Base-by-base conservation (phyloP, 2,329 filamentous ascomycete genomes). In the Blumeria hordei region DNA sequence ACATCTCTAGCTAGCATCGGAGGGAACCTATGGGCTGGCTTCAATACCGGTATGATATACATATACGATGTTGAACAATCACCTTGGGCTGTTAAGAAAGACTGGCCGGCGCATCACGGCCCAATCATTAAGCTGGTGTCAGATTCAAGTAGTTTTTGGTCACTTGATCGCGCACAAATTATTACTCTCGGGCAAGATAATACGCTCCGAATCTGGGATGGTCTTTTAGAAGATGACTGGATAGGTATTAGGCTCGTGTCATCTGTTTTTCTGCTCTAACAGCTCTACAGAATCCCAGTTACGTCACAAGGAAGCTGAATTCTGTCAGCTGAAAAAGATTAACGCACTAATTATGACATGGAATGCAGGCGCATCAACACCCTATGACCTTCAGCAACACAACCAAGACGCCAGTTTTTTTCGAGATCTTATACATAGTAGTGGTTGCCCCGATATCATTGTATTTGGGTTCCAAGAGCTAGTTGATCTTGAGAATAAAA, bases 391-490 rank as follows among this genome's bases (percentile, higher is more conserved):
- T 36, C 77, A 84, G 55, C 78, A 85, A 59, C 78, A 78, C 1
- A 74, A 78, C 34, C 70, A 76, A 54, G 86, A 94, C 62, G 76
- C 77, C 10, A 73, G 74, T 45, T 96, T 96, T 66, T 84, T 96
- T 63, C 79, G 80, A 59, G 79, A 90, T 56, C 74, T 94, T 14
- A 72, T 98, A 32, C 77, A 81, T 59, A 77, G 76, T n/a, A 81
- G 83, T 58, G 76, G 82, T 41, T 80, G 83, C 7, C 87, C 92
- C 0, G 92, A 96, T 61, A 88, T 98, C 53, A 70, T 96, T 2
- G 78, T 96, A 0, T 98, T 98, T 71, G 90, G 88, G 1, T 98
- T 98, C 67, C 92, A 98, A 67, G 92, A 98, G 68, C 74, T 98
- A n/a, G 92, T 98, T 3, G 92, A 98, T 64, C 73, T 98, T 7